A percentile compares a stretch with the other conserved stretches of the same genome.
Evolutionary conservation across 306 rosid species (phyloP).

Genomic region (Medicago ruthenica): DNA sequence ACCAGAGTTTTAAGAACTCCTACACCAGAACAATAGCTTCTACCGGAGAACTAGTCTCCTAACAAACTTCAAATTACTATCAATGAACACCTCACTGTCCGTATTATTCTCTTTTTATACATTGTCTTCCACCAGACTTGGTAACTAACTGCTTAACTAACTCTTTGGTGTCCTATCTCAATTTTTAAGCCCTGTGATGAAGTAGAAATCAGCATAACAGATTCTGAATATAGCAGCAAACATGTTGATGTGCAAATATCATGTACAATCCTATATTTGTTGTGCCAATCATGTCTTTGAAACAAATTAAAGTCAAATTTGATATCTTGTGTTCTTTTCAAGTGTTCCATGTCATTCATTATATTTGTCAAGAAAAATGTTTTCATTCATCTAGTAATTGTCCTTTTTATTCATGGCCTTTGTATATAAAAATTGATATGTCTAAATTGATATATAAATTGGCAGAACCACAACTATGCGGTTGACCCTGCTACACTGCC

Average conservation of each 20-base stretch:
- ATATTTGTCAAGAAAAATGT: neutral
- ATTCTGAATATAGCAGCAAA: slow-evolving; percentile 14
- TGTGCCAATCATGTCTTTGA: slow-evolving; percentile 2
- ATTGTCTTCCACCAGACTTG: no score
- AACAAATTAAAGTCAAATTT: neutral
- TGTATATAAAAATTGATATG: neutral
- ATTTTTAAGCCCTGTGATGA: no score
- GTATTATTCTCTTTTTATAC: no score
- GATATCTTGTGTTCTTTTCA: no score
- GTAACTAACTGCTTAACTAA: no score
- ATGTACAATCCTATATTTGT: slow-evolving; percentile 2
- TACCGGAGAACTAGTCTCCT: no score
- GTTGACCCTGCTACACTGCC: slow-evolving; percentile 87
- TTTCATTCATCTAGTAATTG: neutral
- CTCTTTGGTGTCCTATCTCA: no score
- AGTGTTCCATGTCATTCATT: neutral
- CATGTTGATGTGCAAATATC: slow-evolving; percentile 9
- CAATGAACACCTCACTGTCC: no score
- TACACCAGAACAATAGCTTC: no score
- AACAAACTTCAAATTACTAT: no score
- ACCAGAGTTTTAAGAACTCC: no score
- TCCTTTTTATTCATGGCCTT: neutral
- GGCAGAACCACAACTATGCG: slow-evolving; percentile 94
- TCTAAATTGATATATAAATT: slow-evolving; percentile 27
- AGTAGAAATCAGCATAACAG: neutral